Evolutionary conservation across 2,329 filamentous ascomycete species (phyloP), one percentile per base, ranked within the genome.

Genomic region (Hortaea sp.): DNA sequence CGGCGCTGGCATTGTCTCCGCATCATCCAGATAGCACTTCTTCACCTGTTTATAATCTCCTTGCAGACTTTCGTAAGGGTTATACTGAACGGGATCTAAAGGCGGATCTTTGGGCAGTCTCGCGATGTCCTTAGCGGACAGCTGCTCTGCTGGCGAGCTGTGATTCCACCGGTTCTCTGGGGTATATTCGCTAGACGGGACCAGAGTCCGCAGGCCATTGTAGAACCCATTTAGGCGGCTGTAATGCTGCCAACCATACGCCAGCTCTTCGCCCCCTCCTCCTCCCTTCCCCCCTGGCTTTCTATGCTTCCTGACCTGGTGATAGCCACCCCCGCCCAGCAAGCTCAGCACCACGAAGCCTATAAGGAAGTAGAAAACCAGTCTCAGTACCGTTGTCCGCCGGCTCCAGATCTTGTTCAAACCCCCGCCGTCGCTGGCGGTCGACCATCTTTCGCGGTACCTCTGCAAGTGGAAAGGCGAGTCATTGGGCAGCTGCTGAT

Each of bases 1-100:
- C 1, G 83, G 83, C 0, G 73, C 72, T 0, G 66, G 57, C 3
- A 81, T 62, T 29, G 69, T 77, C 39, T 78, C 72, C 10, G 76
- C 72, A 13, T 69, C 67, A 55, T 86, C 81, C 30, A 86, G 68
- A 54, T 75, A 85, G 65, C 83, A 87, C 6, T 71, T 69, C 50
- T 77, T 68, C 10, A 82, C 75, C 47, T 57, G 55, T 5, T 68
- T 67, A 6, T 11, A 12, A 39, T 32, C 34, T 12, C 59, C 53
- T n/a, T 9, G 32, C 53, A 63, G 72, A 46, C 69, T 65, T 10
- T 66, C 63, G 53, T 74, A 74, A 7, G 71, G 71, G 47, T 67
- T 63, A 62, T 69, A 72, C 10, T 68, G 63, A 31, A 63, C 49
- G 3, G 65, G 64, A 12, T 66, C 58, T 38, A 68, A 47, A 1